A percentile compares a stretch with the other conserved stretches of the same genome.
These are phyloP conservation scores for Neurospora sp. DNA, from an alignment of 495 filamentous ascomycete species.

Conservation along the genomic window DNA sequence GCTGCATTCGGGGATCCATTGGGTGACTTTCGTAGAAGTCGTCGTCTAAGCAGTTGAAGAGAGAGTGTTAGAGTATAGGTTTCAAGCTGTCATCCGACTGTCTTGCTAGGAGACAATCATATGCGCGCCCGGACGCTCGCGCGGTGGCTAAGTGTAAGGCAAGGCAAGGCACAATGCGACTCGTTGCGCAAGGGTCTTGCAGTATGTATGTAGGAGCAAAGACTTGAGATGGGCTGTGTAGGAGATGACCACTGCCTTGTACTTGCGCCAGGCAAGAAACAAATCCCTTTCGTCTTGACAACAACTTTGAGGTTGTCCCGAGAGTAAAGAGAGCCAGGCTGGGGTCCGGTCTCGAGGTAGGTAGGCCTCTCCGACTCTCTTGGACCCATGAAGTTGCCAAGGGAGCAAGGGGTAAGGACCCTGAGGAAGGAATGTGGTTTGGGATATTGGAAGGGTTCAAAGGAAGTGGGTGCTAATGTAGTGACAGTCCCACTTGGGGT, in stretches of 20 bases:
- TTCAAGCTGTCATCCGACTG: neutral
- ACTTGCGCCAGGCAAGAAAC: conserved; percentile 26
- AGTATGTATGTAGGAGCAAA: neutral
- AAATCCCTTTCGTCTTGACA: neutral
- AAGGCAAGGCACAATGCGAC: neutral
- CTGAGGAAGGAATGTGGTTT: neutral
- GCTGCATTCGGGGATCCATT: conserved; percentile 46
- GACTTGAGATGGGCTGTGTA: neutral
- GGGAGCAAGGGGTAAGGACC: neutral
- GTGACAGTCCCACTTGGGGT: neutral
- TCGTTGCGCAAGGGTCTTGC: neutral
- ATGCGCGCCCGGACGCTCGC: neutral
- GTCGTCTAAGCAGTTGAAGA: conserved; percentile 39
- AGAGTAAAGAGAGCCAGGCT: neutral
- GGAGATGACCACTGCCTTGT: neutral
- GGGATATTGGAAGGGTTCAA: neutral
- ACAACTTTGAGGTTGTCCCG: neutral
- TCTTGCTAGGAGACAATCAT: neutral
- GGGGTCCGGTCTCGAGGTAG: neutral
- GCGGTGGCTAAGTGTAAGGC: neutral
- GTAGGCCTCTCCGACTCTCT: neutral
- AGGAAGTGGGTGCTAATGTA: neutral
- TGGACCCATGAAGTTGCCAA: neutral
- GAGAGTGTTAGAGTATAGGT: conserved; percentile 13
- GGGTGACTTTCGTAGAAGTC: conserved; percentile 45